A percentile compares a stretch with the other conserved stretches of the same genome.
Evolutionary conservation across 2,329 filamentous ascomycete species (phyloP).

Genomic region (Apiospora arundinis): DNA sequence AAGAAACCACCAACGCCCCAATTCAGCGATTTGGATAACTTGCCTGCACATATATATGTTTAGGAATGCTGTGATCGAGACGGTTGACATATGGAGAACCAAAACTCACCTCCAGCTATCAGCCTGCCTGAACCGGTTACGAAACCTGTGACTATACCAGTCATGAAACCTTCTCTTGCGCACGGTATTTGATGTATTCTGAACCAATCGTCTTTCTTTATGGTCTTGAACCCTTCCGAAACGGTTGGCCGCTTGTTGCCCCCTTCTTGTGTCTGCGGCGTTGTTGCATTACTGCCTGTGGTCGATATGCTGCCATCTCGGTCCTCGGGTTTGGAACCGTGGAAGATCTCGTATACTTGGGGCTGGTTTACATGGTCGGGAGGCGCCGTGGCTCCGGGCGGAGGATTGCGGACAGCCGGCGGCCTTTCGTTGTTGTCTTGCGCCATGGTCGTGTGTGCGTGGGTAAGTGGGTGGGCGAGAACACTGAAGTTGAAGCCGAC

Average conservation of each 20-base stretch:
- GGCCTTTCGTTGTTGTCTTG: constrained; percentile 37
- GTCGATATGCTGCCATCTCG: constrained; percentile 21
- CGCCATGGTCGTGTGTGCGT: constrained; percentile 35
- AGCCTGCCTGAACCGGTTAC: constrained; percentile 76
- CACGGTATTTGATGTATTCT: constrained; percentile 82
- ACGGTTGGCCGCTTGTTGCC: constrained; percentile 51
- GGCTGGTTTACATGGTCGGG: constrained; percentile 43
- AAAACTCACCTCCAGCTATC: constrained; percentile 72
- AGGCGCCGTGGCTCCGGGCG: constrained; percentile 42
- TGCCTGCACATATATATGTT: not conserved
- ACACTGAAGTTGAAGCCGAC: not conserved
- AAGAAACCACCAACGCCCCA: constrained; percentile 85
- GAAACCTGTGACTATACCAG: constrained; percentile 82
- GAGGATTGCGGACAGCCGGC: constrained; percentile 38
- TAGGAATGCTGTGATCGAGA: not conserved
- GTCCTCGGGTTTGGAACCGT: constrained; percentile 33
- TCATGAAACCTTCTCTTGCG: constrained; percentile 80
- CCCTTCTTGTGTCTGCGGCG: constrained; percentile 34
- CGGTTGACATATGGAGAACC: constrained; percentile 6
- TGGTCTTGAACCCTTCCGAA: constrained; percentile 69
- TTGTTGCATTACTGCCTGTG: not conserved
- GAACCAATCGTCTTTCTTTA: constrained; percentile 72
- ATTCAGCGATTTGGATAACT: constrained; percentile 66
- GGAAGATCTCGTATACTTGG: constrained; percentile 49
- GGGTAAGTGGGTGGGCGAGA: not conserved